A percentile compares a stretch with the other conserved stretches of the same genome.
Conservation (phyloP, 768 basidiomycete species). For the Auriculariales sp. region DNA sequence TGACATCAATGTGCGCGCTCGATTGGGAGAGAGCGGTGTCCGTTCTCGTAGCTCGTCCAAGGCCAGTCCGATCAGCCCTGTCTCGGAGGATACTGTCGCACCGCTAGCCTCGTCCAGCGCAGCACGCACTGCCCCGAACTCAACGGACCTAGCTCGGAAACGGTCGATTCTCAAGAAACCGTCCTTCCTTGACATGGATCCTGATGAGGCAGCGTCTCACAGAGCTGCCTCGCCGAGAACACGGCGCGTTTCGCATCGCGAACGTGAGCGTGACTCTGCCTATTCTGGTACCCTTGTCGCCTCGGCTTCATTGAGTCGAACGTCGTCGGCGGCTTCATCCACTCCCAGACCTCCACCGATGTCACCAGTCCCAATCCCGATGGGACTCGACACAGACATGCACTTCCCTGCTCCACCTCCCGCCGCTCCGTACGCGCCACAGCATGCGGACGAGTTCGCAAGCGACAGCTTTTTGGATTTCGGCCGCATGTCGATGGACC, state of each 20-base stretch:
- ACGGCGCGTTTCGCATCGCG: too few species aligned
- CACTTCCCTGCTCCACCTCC: neutral
- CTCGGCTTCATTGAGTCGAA: too few species aligned
- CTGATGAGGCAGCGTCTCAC: conserved; percentile 16
- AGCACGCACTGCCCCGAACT: conserved; percentile 14
- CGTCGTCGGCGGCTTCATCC: too few species aligned
- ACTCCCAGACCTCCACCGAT: too few species aligned
- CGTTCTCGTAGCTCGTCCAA: too few species aligned
- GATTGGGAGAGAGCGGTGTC: conserved; percentile 18
- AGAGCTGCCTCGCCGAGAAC: too few species aligned
- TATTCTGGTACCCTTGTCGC: too few species aligned
- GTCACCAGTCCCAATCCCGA: neutral
- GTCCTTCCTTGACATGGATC: conserved; percentile 56
- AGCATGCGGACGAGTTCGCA: conserved; percentile 4
- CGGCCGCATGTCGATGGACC: conserved; percentile 10
- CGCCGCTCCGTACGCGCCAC: neutral
- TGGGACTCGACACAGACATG: neutral
- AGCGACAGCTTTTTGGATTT: conserved; percentile 28
- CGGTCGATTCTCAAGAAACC: conserved; percentile 50
- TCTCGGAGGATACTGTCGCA: too few species aligned
- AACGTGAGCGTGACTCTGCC: too few species aligned
- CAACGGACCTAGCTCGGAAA: conserved; percentile 24
- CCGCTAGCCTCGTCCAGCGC: conserved; percentile 24
- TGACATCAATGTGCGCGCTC: neutral
- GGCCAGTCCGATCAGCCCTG: too few species aligned